A percentile compares a stretch with the other conserved stretches of the same genome.
phyloP scores from a whole-genome alignment of 2,329 filamentous ascomycete genomes.

The Xylariaceae sp. region DNA sequence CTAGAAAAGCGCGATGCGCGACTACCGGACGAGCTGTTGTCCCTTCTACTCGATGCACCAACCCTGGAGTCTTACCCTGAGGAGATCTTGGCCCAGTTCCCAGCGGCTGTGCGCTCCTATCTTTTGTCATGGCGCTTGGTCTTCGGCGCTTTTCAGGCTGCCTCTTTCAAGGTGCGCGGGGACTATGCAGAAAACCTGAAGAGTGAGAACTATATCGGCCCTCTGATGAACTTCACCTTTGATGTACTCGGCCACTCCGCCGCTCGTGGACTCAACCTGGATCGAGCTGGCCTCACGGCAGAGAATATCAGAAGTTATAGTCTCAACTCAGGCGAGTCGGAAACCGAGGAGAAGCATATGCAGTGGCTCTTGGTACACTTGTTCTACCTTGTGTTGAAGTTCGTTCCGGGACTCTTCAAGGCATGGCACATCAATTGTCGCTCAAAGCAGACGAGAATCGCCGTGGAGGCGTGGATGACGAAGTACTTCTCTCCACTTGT shows the following conservation, averaged over 20 bases:
- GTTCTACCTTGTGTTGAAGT: constrained; percentile 75
- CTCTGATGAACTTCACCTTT: constrained; percentile 73
- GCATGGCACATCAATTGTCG: constrained; percentile 78
- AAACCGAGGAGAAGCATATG: constrained; percentile 64
- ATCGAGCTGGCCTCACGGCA: constrained; percentile 57
- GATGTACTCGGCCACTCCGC: constrained; percentile 77
- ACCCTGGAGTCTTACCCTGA: constrained; percentile 62
- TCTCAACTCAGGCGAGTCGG: constrained; percentile 47
- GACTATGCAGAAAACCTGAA: constrained; percentile 79
- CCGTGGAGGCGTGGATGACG: constrained; percentile 79
- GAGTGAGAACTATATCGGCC: constrained; percentile 60
- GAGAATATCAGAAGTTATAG: constrained; percentile 54
- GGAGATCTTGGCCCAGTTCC: constrained; percentile 62
- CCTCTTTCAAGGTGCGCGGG: constrained; percentile 75
- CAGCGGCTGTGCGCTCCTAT: constrained; percentile 68
- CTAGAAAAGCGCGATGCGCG: constrained; percentile 65
- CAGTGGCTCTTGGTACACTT: constrained; percentile 82
- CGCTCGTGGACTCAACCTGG: constrained; percentile 67
- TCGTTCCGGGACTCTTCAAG: constrained; percentile 73
- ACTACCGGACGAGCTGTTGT: constrained; percentile 79
- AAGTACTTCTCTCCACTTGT: constrained; percentile 73
- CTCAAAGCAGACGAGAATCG: constrained; percentile 71
- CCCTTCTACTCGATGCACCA: constrained; percentile 73
- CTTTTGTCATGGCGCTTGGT: constrained; percentile 84
- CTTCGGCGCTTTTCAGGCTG: constrained; percentile 75